Evolutionary conservation across 2,329 filamentous ascomycete genomes (phyloP).

Genomic region (Kalmusia sp.): DNA sequence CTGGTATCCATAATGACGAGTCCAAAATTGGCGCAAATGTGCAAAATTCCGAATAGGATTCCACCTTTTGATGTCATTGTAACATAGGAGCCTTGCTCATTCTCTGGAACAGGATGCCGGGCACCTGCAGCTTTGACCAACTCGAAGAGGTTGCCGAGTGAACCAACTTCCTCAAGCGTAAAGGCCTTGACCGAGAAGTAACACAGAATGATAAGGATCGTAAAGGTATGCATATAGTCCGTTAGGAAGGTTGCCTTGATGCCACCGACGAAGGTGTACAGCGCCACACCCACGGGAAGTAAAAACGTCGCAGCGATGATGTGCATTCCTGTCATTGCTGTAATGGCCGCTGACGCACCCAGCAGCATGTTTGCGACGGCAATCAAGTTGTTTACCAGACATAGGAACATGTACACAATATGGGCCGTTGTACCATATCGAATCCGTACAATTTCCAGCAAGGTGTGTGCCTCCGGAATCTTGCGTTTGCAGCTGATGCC

Average conservation of each 20-base stretch:
- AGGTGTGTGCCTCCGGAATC: conserved; percentile 62
- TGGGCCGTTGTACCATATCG: conserved; percentile 58
- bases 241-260: conserved; percentile 50
- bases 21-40: conserved; percentile 59
- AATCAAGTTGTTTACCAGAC: conserved; percentile 62
- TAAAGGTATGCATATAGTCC: conserved; percentile 63
- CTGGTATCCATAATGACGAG: conserved; percentile 63
- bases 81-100: conserved; percentile 61
- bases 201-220: conserved; percentile 61
- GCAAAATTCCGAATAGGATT: conserved; percentile 60
- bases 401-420: conserved; percentile 60
- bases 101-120: conserved; percentile 58
- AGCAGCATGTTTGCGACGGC: conserved; percentile 62
- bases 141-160: conserved; percentile 58
- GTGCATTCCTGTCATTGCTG: conserved; percentile 56
- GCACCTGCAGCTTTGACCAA: conserved; percentile 55
- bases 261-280: conserved; percentile 28
- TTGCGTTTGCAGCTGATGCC: conserved; percentile 61
- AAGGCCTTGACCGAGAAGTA: conserved; percentile 58
- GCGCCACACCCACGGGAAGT: conserved; percentile 39
- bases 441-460: conserved; percentile 61
- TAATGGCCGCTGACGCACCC: conserved; percentile 52
- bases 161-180: conserved; percentile 56
- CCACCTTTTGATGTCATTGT: conserved; percentile 64
- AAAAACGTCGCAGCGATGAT: conserved; percentile 59